A percentile compares a stretch with the other conserved stretches of the same genome.
Conservation (phyloP, 306 rosid genomes). For the Vigna reflexopilosa region DNA sequence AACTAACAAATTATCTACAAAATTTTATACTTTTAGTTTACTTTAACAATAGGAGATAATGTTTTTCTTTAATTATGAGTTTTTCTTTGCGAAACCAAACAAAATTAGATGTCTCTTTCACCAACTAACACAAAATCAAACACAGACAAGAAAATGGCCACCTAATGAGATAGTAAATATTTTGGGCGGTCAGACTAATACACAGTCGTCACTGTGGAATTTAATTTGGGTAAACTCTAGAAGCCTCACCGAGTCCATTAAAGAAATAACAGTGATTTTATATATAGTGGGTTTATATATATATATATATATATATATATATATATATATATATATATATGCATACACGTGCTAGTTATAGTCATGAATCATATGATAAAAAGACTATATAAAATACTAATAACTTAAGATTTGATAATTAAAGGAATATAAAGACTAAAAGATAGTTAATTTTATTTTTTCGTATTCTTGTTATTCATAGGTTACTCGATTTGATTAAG, state of each 20-base stretch:
- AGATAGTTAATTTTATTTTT: too few species aligned
- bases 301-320: too few species aligned
- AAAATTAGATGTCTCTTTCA: neutral
- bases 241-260: neutral
- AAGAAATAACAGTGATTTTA: too few species aligned
- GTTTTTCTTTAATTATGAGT: neutral
- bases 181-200: neutral
- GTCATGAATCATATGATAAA: too few species aligned
- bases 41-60: neutral
- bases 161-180: neutral
- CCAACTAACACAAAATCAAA: conserved; percentile 2
- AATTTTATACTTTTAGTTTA: neutral
- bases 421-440: too few species aligned
- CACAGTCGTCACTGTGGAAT: conserved; percentile 11
- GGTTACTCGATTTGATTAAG: too few species aligned
- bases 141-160: conserved; percentile 19
- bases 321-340: too few species aligned
- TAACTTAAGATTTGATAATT: too few species aligned
- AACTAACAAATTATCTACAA: neutral
- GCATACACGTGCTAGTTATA: too few species aligned
- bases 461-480: too few species aligned
- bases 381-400: too few species aligned
- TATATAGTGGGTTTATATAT: too few species aligned
- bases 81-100: neutral
- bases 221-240: conserved; percentile 15